phyloP scores from a whole-genome alignment of 768 basidiomycete genomes.

The Lactarius evosmus region DNA sequence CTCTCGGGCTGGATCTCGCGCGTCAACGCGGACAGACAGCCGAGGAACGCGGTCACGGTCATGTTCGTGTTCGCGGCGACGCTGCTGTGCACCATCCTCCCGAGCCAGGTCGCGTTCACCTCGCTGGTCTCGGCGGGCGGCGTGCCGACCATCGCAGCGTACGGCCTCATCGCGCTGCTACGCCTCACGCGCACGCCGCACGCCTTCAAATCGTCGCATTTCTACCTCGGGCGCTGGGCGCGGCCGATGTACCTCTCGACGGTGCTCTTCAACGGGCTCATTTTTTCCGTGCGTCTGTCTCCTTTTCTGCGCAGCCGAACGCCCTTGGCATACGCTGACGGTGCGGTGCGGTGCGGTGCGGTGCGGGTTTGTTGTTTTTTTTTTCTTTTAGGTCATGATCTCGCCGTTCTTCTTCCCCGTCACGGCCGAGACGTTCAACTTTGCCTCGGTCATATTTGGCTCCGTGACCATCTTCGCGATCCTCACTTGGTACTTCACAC shows the following conservation, averaged over 20 bases:
- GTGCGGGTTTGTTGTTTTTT: no score
- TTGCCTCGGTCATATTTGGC: conserved; percentile 76
- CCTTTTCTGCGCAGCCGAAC: background rate
- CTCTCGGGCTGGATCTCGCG: conserved; percentile 77
- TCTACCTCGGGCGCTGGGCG: conserved; percentile 63
- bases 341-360: no score
- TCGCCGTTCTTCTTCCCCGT: conserved; percentile 91
- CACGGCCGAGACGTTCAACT: conserved; percentile 74
- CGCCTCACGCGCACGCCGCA: conserved; percentile 76
- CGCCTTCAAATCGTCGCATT: conserved; percentile 69
- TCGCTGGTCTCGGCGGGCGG: conserved; percentile 85
- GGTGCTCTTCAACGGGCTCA: conserved; percentile 65
- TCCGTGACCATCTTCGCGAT: conserved; percentile 75
- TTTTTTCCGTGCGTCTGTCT: conserved; percentile 61
- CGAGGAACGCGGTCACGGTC: conserved; percentile 81
- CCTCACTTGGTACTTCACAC: conserved; percentile 73
- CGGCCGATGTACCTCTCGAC: conserved; percentile 68
- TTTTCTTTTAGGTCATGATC: conserved; percentile 62
- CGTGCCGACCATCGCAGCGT: conserved; percentile 84
- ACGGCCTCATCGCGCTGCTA: conserved; percentile 75
- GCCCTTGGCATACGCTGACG: conserved; percentile 16
- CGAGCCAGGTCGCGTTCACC: conserved; percentile 89
- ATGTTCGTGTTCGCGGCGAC: conserved; percentile 75
- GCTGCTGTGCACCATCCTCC: conserved; percentile 83
- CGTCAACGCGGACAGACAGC: conserved; percentile 69